These are phyloP conservation scores for Vitis hybrid DNA, from an alignment of 177 flowering plant genomes.

Conservation along the genomic window DNA sequence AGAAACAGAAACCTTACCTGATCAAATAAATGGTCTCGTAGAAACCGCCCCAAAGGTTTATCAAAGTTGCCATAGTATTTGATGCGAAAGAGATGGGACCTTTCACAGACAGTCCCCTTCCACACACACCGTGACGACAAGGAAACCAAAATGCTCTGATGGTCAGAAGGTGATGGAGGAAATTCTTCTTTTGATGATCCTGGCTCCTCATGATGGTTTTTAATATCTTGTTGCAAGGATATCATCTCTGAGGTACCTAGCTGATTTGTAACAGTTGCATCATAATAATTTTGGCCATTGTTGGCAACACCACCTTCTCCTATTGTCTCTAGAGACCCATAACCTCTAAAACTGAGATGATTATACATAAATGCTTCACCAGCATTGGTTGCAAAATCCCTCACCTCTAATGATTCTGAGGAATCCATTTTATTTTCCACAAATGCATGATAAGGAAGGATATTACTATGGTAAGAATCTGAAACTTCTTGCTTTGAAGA, in stretches of 20 bases:
- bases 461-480: conserved; percentile 19
- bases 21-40: conserved; percentile 90
- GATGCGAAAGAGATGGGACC: conserved; percentile 90
- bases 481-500: conserved; percentile 21
- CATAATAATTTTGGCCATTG: conserved; percentile 13
- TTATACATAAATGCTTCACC: conserved; percentile 11
- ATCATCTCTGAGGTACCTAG: conserved; percentile 25
- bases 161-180: conserved; percentile 89
- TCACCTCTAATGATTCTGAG: conserved; percentile 14
- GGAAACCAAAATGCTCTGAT: conserved; percentile 96
- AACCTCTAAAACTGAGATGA: conserved; percentile 20
- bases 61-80: conserved; percentile 96
- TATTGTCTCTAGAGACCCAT: conserved; percentile 23
- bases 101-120: conserved; percentile 97
- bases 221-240: conserved; percentile 34
- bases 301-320: conserved; percentile 18
- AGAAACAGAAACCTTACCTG: conserved; percentile 47
- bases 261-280: conserved; percentile 17
- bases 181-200: conserved; percentile 73
- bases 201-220: conserved; percentile 38
- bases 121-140: conserved; percentile 91
- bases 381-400: conserved; percentile 17
- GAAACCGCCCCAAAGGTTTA: conserved; percentile 90
- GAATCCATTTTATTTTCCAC: conserved; percentile 20
- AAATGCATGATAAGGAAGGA: conserved; percentile 23